phyloP scores from a whole-genome alignment of 2,329 filamentous ascomycete species.

The Hypomyces perniciosus region DNA sequence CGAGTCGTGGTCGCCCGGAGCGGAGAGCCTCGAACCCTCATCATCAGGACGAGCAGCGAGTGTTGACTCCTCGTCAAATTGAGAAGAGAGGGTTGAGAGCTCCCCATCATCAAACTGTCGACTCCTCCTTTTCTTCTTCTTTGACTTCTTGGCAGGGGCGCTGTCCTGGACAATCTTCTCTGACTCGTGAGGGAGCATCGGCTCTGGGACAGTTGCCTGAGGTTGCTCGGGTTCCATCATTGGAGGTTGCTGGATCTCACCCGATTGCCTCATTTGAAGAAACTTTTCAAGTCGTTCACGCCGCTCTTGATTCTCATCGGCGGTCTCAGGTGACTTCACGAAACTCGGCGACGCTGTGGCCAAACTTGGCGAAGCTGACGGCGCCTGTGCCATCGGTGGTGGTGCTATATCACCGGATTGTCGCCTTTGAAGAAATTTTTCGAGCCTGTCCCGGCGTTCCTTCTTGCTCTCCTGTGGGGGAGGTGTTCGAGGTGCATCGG shows the following conservation, averaged over 20 bases:
- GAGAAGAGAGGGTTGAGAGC: background rate
- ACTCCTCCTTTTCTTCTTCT: conserved; percentile 9
- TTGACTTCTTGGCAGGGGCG: conserved; percentile 1
- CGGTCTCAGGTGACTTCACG: too few species aligned
- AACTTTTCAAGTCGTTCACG: conserved; percentile 4
- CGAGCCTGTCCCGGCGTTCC: conserved; percentile 3
- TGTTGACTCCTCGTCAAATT: conserved; percentile 9
- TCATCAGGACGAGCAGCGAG: conserved; percentile 25
- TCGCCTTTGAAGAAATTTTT: conserved; percentile 3
- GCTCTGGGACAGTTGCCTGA: background rate
- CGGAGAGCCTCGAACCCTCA: conserved; percentile 22
- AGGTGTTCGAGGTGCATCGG: background rate
- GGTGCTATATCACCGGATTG: conserved; percentile 1
- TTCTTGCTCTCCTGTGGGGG: conserved; percentile 1
- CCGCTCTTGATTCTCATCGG: background rate
- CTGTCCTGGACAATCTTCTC: conserved; percentile 4
- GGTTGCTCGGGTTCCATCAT: background rate
- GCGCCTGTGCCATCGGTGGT: background rate
- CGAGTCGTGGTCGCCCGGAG: conserved; percentile 3
- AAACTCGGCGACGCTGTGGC: too few species aligned
- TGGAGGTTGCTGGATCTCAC: background rate
- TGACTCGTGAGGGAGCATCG: background rate
- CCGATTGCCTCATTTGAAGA: conserved; percentile 5
- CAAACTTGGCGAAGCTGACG: too few species aligned
- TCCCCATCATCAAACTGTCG: background rate